Percentiles rank a stretch among this genome's conserved stretches.
phyloP scores from a whole-genome alignment of 208 protist genomes.

The Entamoeba invadens region DNA sequence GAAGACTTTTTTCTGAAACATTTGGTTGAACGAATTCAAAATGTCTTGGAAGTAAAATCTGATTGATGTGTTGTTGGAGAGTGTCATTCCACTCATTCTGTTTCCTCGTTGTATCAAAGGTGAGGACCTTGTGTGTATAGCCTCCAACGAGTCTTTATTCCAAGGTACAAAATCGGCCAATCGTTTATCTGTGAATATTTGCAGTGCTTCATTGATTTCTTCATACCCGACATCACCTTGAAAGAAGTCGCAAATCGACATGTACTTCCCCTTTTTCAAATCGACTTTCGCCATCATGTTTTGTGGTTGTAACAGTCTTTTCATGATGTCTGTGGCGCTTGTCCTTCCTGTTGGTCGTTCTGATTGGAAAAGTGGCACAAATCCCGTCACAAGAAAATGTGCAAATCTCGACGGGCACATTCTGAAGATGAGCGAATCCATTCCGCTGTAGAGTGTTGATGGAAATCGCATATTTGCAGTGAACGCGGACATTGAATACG shows the following conservation, averaged over 20 bases:
- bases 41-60: not conserved
- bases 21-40: not conserved
- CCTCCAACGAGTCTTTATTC: constrained; percentile 62
- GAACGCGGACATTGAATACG: constrained; percentile 91
- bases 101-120: constrained; percentile 55
- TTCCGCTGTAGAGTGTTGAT: constrained; percentile 86
- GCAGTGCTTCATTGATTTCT: constrained; percentile 88
- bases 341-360: constrained; percentile 78
- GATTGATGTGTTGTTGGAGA: not conserved
- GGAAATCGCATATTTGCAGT: constrained; percentile 95
- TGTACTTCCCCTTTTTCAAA: constrained; percentile 79
- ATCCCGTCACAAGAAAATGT: constrained; percentile 82
- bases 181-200: constrained; percentile 63
- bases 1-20: not conserved
- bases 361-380: constrained; percentile 56
- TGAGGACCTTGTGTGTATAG: constrained; percentile 61
- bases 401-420: constrained; percentile 93
- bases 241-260: constrained; percentile 95
- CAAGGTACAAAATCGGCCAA: constrained; percentile 87
- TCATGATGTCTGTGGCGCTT: constrained; percentile 97
- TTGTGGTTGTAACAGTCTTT: constrained; percentile 88
- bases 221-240: constrained; percentile 92
- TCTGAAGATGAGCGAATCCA: constrained; percentile 80
- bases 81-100: not conserved
- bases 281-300: constrained; percentile 84